Conservation (phyloP, 768 basidiomycete species). For the Holtermannia corniformis region DNA sequence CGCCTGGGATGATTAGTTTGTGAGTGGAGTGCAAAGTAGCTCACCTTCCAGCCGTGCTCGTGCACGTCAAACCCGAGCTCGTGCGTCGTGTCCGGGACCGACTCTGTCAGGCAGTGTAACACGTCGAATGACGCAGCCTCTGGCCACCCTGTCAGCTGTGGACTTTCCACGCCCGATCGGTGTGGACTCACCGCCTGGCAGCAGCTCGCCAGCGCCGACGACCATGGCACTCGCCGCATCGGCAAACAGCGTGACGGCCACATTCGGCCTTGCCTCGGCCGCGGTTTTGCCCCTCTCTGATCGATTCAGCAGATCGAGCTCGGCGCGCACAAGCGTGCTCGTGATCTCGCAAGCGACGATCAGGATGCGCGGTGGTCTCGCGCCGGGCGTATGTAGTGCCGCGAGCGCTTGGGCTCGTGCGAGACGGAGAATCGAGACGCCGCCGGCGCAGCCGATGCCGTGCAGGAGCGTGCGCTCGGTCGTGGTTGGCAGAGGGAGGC, state of each 20-base stretch:
- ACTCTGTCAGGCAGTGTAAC: slow-evolving; percentile 10
- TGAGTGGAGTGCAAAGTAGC: background rate
- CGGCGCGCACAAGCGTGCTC: slow-evolving; percentile 9
- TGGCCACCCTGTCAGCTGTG: background rate
- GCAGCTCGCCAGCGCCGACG: slow-evolving; percentile 11
- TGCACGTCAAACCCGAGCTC: slow-evolving; percentile 19
- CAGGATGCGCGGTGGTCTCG: slow-evolving; percentile 8
- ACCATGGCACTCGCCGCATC: slow-evolving; percentile 21
- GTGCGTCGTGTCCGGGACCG: slow-evolving; percentile 11
- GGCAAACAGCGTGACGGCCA: slow-evolving; percentile 16
- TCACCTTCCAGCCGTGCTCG: slow-evolving; percentile 17
- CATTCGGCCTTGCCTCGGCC: slow-evolving; percentile 12
- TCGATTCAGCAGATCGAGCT: slow-evolving; percentile 11
- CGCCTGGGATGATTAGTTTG: slow-evolving; percentile 5
- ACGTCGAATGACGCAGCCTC: slow-evolving; percentile 15
- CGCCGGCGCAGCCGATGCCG: slow-evolving; percentile 19
- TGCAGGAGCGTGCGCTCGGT: slow-evolving; percentile 15
- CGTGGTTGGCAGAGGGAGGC: slow-evolving; percentile 4
- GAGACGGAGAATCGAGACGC: slow-evolving; percentile 12
- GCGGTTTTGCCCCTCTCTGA: background rate
- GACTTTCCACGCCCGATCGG: background rate
- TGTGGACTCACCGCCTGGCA: slow-evolving; percentile 4
- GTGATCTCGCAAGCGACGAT: slow-evolving; percentile 17
- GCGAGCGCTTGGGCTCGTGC: slow-evolving; percentile 5
- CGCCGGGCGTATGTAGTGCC: slow-evolving; percentile 2